These are phyloP conservation scores for Saccharum hybrid DNA, from an alignment of 202 grass and related monocot species.

Conservation along the genomic window DNA sequence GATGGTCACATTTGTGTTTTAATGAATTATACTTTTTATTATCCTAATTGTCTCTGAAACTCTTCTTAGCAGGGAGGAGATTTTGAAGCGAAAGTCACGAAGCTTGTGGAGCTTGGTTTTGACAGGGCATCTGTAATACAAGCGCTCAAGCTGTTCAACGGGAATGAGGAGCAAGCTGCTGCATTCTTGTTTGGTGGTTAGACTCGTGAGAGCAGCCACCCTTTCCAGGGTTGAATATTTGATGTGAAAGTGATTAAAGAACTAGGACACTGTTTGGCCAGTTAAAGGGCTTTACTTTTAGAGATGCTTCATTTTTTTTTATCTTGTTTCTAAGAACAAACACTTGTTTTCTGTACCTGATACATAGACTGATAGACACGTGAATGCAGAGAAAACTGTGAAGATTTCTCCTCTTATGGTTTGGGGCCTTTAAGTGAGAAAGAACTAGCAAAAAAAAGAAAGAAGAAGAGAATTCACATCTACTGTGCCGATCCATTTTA, in stretches of 20 bases:
- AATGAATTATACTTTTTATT: not conserved
- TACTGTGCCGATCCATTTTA: too few species aligned
- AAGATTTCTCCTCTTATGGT: too few species aligned
- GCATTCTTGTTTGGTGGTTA: constrained; percentile 79
- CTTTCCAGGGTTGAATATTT: constrained; percentile 40
- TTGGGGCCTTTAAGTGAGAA: too few species aligned
- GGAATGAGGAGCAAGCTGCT: constrained; percentile 83
- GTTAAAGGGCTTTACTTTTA: constrained; percentile 35
- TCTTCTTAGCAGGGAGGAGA: constrained; percentile 60
- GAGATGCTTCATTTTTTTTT: constrained; percentile 28
- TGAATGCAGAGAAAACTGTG: not conserved
- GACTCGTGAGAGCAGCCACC: not conserved
- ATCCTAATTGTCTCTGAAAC: constrained; percentile 16
- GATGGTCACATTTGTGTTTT: not conserved
- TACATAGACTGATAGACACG: too few species aligned
- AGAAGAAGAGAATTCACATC: too few species aligned
- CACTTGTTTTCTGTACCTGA: constrained; percentile 1
- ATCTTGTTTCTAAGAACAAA: not conserved
- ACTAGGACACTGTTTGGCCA: not conserved
- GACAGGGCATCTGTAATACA: constrained; percentile 71
- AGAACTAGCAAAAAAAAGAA: too few species aligned
- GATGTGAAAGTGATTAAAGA: constrained; percentile 35
- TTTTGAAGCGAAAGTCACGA: constrained; percentile 75
- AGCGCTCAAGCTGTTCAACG: constrained; percentile 76
- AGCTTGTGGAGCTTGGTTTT: constrained; percentile 90